A percentile compares a stretch with the other conserved stretches of the same genome.
These are phyloP conservation scores for Vicia villosa DNA, from an alignment of 306 rosid species.

Conservation along the genomic window DNA sequence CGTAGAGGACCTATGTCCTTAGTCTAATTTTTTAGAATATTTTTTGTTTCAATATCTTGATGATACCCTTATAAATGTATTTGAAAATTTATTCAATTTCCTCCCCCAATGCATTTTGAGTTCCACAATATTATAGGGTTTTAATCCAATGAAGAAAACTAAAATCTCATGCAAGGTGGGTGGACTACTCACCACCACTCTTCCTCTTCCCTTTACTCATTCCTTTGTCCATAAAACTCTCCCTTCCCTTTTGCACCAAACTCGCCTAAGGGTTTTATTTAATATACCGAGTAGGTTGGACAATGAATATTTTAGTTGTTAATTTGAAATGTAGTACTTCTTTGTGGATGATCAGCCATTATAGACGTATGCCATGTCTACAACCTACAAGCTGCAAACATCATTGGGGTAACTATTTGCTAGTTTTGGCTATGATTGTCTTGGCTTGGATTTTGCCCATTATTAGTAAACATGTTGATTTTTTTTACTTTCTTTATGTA, in stretches of 20 bases:
- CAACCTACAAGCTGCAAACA: constrained; percentile 1
- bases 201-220: neutral
- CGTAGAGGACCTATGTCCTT: too few species aligned
- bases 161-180: neutral
- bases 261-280: neutral
- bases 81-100: neutral
- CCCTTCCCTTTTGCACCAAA: neutral
- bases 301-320: neutral
- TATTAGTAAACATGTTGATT: neutral
- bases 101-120: neutral
- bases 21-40: too few species aligned
- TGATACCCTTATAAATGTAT: neutral
- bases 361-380: constrained; percentile 1
- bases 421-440: neutral
- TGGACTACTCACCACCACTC: neutral
- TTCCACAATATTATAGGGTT: neutral
- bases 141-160: neutral
- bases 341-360: neutral
- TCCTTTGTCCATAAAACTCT: neutral
- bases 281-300: constrained; percentile 7
- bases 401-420: neutral
- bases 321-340: neutral
- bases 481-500: neutral
- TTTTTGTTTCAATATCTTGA: too few species aligned
- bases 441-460: constrained; percentile 11